Conservation (phyloP, 805 yeast genomes). For the Teunomyces funiuensis region DNA sequence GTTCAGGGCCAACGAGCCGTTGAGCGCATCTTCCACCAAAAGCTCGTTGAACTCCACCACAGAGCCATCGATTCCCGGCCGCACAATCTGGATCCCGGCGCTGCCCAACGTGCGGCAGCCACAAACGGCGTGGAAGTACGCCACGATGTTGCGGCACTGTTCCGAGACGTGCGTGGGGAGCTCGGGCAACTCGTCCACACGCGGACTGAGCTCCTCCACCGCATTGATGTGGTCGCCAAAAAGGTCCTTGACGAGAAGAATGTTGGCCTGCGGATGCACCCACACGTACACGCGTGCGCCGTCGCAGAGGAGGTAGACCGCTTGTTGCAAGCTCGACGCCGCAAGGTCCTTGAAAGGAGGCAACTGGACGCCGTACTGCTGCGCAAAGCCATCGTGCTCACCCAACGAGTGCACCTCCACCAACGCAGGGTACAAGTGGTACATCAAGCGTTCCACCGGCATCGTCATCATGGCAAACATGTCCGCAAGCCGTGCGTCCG, state of each 20-base stretch:
- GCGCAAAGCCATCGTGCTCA: constrained; percentile 44
- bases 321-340: constrained; percentile 53
- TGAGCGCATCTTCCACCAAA: constrained; percentile 69
- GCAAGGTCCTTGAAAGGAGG: constrained; percentile 52
- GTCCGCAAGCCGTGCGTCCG: constrained; percentile 66
- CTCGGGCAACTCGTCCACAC: constrained; percentile 62
- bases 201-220: constrained; percentile 47
- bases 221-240: constrained; percentile 57
- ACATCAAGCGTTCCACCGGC: constrained; percentile 56
- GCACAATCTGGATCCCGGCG: constrained; percentile 54
- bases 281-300: constrained; percentile 61
- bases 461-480: constrained; percentile 50
- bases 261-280: constrained; percentile 69
- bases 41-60: constrained; percentile 52
- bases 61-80: constrained; percentile 64
- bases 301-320: constrained; percentile 76
- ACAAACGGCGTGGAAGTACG: constrained; percentile 45
- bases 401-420: constrained; percentile 70
- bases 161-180: constrained; percentile 65
- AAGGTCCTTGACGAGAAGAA: constrained; percentile 67
- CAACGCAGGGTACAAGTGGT: constrained; percentile 77
- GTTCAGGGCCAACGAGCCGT: constrained; percentile 40
- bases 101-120: constrained; percentile 31
- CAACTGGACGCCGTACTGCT: constrained; percentile 41
- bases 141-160: constrained; percentile 65